Evolutionary conservation across 1,284 basidiomycete genomes (phyloP), one percentile per base, ranked within the genome.

Genomic region (Pisolithus thermaeus): DNA sequence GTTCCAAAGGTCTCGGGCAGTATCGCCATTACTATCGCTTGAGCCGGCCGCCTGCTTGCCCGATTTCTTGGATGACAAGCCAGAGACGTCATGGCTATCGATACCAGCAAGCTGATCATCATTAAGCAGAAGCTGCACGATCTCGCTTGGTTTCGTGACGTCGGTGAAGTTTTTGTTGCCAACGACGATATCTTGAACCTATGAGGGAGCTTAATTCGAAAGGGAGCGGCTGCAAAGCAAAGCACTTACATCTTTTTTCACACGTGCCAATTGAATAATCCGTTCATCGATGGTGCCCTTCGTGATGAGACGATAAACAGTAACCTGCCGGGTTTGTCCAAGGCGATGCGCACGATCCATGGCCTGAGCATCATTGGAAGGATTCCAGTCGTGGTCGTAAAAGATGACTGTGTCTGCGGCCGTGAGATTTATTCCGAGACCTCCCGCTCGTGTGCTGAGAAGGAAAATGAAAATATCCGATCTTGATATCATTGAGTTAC

Each of bases 311-410:
- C 97, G 88, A 70, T 99, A 99, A 5, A 99, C 96, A 1, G 96
- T 99, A 52, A 99, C 97, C 74, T 99, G 97, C 56, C 94, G 90
- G 9, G 95, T 99, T 73, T 99, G 97, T 36, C 97, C 97, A 12
- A 99, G 80, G 64, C 97, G 92, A 74, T 99, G 97, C 18, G 97
- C 97, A 62, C 97, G 91, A 67, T 99, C 97, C 97, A 99, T 99
- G 11, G 97, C 97, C 70, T 99, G 97, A 38, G 94, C 92, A 68
- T 99, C 97, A 66, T 99, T 99, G 27, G 92, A 96, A 14, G 95
- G 97, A 69, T 99, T 99, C 97, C 97, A 99, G 65, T 99, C 97
- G 64, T 97, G 94, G 67, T 99, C 97, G 68, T 98, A 97, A 71
- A 99, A 99, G 52, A 99, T 75, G 57, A 99, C 97, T 1, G 97